Evolutionary conservation across 192 early-diverging fungal genomes (phyloP).

Genomic region (Podila horticola): DNA sequence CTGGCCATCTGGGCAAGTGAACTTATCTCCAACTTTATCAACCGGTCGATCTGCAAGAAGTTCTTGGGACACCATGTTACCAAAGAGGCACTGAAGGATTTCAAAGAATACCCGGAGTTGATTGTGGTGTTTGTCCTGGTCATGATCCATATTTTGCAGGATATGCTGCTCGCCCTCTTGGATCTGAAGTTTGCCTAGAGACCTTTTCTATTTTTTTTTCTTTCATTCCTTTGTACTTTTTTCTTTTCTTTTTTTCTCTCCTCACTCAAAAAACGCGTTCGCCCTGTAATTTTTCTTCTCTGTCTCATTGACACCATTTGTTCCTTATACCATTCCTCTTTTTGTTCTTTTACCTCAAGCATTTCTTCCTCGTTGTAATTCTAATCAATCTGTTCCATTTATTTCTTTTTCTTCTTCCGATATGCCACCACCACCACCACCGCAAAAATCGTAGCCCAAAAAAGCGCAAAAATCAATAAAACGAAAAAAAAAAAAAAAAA

Average conservation of each 20-base stretch:
- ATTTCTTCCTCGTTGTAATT: too few relatives aligned
- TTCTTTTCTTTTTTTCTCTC: background rate
- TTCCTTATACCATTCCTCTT: background rate
- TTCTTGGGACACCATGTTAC: conserved; percentile 68
- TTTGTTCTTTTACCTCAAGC: background rate
- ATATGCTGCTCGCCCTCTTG: conserved; percentile 73
- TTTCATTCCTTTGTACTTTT: background rate
- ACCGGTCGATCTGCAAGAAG: conserved; percentile 68
- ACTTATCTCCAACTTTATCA: conserved; percentile 68
- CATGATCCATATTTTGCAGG: conserved; percentile 78
- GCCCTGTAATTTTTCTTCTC: too few relatives aligned
- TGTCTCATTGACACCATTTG: too few relatives aligned
- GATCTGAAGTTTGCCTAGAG: conserved; percentile 60
- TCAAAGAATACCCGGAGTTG: conserved; percentile 73
- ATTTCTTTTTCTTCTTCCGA: too few relatives aligned
- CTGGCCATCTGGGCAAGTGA: conserved; percentile 74
- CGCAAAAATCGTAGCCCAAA: too few relatives aligned
- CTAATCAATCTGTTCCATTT: too few relatives aligned
- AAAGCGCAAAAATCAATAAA: too few relatives aligned
- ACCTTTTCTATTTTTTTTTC: background rate
- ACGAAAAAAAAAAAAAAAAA: too few relatives aligned
- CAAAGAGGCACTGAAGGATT: conserved; percentile 72
- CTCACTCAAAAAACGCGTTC: background rate
- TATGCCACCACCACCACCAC: too few relatives aligned
- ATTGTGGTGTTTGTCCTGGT: conserved; percentile 73